Evolutionary conservation across 169 alveolate species (phyloP), one percentile per base, ranked within the genome.

Genomic region (Plasmodium reichenowi): DNA sequence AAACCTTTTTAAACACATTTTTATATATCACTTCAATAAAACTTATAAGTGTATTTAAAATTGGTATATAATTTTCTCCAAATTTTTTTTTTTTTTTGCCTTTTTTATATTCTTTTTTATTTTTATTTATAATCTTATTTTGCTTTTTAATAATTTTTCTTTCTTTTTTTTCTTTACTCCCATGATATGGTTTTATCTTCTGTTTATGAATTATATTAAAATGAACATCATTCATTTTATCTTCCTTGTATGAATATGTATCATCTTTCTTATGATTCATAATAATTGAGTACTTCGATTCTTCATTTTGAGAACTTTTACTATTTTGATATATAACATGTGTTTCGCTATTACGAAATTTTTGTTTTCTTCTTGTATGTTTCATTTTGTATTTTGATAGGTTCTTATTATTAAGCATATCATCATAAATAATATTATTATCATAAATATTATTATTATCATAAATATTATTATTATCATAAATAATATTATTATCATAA

Each of bases 1-100:
- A 38, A 45, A 83, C 50, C 68, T 83, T 83, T 63, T 83, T 67
- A 72, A 83, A 83, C n/a, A 83, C 59, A 68, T 83, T 83, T 56
- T 43, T 83, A 63, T 83, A 83, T 13, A 83, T 54, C 56, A 83
- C 54, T 32, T 83, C 72, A 26, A 83, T 26, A 72, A 67, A 83
- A 32, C 83, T 54, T 68, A 50, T 83, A 15, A 83, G 24, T 2
- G 22, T 47, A 29, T 68, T 67, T 67, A 83, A 47, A 4, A 83
- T 67, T 32, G 68, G 32, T 68, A 4, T 15, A 38, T 83, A 32
- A 12, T 9, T 48, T 12, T 68, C 68, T 29, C 45, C 29, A 20
- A 67, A 67, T 43, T 68, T 64, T 38, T 70, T 26, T 13, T n/a
- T 8, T 22, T 22, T 64, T n/a, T 24, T 24, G 0, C 29, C 3